These are phyloP conservation scores for Kernera saxatilis DNA, from an alignment of 345 rosid species.

Conservation along the genomic window DNA sequence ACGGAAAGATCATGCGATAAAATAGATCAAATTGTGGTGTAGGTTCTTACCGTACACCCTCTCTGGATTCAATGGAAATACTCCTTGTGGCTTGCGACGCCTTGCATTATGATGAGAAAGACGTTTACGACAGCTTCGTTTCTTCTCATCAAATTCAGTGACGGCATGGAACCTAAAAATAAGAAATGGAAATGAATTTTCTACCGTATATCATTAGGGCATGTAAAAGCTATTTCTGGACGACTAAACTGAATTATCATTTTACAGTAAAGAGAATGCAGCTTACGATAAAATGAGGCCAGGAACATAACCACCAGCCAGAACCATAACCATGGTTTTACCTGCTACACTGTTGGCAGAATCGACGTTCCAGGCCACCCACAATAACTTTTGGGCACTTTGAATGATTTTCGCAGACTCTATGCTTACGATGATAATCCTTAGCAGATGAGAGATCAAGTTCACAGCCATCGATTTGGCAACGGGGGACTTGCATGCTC, in stretches of 20 bases:
- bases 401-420: slow-evolving; percentile 76
- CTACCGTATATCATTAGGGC: background rate
- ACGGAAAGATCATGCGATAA: slow-evolving; percentile 28
- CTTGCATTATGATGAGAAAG: slow-evolving; percentile 96
- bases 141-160: slow-evolving; percentile 88
- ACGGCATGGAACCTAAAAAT: slow-evolving; percentile 68
- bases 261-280: slow-evolving; percentile 4
- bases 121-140: slow-evolving; percentile 90
- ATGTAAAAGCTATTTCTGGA: background rate
- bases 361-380: slow-evolving; percentile 66
- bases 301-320: background rate
- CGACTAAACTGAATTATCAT: background rate
- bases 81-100: slow-evolving; percentile 86
- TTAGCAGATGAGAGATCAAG: slow-evolving; percentile 54
- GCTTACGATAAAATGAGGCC: background rate
- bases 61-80: slow-evolving; percentile 42
- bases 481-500: slow-evolving; percentile 45
- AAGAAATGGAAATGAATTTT: background rate
- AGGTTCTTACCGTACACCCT: slow-evolving; percentile 29
- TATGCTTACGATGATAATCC: slow-evolving; percentile 77
- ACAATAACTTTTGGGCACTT: slow-evolving; percentile 65
- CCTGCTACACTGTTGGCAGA: slow-evolving; percentile 97
- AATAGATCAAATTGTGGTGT: background rate
- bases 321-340: slow-evolving; percentile 23
- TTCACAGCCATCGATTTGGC: slow-evolving; percentile 78